These are phyloP conservation scores for Wickerhamomyces queroliae DNA, from an alignment of 805 yeast species.

Conservation along the genomic window DNA sequence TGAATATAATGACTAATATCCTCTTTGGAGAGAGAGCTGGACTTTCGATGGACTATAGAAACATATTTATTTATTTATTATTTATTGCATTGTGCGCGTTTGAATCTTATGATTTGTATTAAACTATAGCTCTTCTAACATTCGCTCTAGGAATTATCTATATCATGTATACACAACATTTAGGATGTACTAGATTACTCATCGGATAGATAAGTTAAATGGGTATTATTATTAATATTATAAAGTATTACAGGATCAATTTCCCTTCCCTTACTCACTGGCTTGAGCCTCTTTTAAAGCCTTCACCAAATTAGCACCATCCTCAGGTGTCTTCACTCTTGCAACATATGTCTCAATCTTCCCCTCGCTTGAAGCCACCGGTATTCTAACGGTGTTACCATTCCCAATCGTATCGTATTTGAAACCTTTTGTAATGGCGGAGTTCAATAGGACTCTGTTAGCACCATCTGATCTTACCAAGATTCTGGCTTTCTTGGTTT, in stretches of 20 bases:
- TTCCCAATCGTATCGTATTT: slow-evolving; percentile 58
- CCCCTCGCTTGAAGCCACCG: slow-evolving; percentile 52
- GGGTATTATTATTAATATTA: not conserved
- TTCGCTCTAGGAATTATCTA: too few relatives aligned
- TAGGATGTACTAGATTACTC: too few relatives aligned
- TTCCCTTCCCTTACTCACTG: not conserved
- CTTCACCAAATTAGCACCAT: slow-evolving; percentile 48
- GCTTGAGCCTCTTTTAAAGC: slow-evolving; percentile 17
- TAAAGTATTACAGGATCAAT: not conserved
- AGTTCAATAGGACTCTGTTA: slow-evolving; percentile 70
- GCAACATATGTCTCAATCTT: slow-evolving; percentile 62
- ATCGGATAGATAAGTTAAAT: too few relatives aligned
- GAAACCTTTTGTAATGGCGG: slow-evolving; percentile 50
- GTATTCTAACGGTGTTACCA: slow-evolving; percentile 61
- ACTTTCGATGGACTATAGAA: too few relatives aligned
- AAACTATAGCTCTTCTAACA: too few relatives aligned
- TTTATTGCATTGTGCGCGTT: too few relatives aligned
- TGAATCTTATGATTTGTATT: too few relatives aligned
- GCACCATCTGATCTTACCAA: slow-evolving; percentile 87
- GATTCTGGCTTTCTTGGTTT: slow-evolving; percentile 57
- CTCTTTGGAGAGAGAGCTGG: too few relatives aligned
- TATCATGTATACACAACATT: too few relatives aligned
- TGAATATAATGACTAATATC: too few relatives aligned
- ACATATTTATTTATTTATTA: too few relatives aligned
- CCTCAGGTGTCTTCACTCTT: slow-evolving; percentile 71